Percentiles rank a stretch among this genome's conserved stretches.
Conservation (phyloP, 1,139 yeast species). For the Candida sp. region DNA sequence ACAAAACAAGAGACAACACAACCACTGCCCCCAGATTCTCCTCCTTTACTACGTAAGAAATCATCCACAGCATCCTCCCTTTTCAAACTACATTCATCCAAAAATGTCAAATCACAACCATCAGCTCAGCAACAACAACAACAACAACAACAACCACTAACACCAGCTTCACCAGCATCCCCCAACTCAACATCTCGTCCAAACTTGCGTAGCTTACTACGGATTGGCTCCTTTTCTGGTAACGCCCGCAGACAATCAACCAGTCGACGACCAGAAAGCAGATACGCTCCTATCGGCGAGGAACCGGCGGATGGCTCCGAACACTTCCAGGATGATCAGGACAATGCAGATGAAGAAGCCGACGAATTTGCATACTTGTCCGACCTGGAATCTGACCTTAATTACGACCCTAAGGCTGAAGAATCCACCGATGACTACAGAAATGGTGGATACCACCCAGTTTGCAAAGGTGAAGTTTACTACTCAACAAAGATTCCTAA, state of each 20-base stretch:
- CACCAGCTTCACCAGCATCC: conserved; percentile 1
- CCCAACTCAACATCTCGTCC: conserved; percentile 3
- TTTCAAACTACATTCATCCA: neutral
- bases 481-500: conserved; percentile 28
- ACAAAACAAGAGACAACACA: conserved; percentile 1
- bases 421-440: conserved; percentile 42
- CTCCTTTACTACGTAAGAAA: conserved; percentile 2
- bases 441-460: conserved; percentile 49
- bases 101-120: neutral
- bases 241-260: conserved; percentile 13
- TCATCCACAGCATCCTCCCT: conserved; percentile 4
- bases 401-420: conserved; percentile 39
- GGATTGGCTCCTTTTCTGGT: conserved; percentile 17
- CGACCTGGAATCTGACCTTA: conserved; percentile 28
- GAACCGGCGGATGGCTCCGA: neutral
- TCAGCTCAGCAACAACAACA: neutral
- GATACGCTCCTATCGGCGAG: conserved; percentile 4
- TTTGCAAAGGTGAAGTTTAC: conserved; percentile 41
- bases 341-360: conserved; percentile 5
- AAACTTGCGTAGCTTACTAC: conserved; percentile 15
- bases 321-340: neutral
- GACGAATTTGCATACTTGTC: conserved; percentile 13
- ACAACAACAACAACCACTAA: conserved; percentile 1
- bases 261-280: conserved; percentile 2
- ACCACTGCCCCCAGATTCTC: neutral